Evolutionary conservation across 257 asterid genomes (phyloP), one percentile per base, ranked within the genome.

Genomic region (Cruciata laevipes): DNA sequence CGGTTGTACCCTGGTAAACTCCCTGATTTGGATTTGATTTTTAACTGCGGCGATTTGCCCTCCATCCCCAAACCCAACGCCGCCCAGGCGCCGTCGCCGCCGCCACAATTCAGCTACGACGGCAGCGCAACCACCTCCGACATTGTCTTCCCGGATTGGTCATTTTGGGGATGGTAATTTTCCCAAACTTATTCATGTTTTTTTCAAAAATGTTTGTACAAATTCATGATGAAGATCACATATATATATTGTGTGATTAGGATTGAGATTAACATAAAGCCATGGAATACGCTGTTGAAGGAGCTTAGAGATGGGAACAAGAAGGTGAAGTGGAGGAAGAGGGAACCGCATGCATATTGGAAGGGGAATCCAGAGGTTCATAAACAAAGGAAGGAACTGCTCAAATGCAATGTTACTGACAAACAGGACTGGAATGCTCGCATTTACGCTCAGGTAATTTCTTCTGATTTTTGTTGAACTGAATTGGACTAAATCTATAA

Each of bases 301-400:
- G 95, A 86, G 30, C 53, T 93, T 31, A 76, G 67, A 71, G 82
- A 81, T 69, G 99, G 91, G 69, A 93, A 80, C 44, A 47, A 38
- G 69, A 79, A 81, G 83, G 73, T 42, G 7, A 77, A 56, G 67
- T 93, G 99, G 99, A 72, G 42, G 2, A 86, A 85, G 12, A 80
- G 97, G 75, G 97, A 88, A 74, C 92, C 95, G 6, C 73, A 85
- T 70, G 96, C 99, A 69, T 90, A 77, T 63, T 93, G 99, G 99
- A 93, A 88, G 59, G 99, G 97, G 52, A 90, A 88, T 72, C 99
- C 97, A 0, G 0, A 3, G 0, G 95, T 82, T 21, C 80, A 85
- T 61, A 59, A 59, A 18, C 79, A 80, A 3, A 85, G 99, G 81
- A 77, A 40, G 87, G 97, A 90, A 72, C 21, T 68, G 53, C 55